Evolutionary conservation across 2,329 filamentous ascomycete genomes (phyloP).

Genomic region (Colletotrichum eremochloae): DNA sequence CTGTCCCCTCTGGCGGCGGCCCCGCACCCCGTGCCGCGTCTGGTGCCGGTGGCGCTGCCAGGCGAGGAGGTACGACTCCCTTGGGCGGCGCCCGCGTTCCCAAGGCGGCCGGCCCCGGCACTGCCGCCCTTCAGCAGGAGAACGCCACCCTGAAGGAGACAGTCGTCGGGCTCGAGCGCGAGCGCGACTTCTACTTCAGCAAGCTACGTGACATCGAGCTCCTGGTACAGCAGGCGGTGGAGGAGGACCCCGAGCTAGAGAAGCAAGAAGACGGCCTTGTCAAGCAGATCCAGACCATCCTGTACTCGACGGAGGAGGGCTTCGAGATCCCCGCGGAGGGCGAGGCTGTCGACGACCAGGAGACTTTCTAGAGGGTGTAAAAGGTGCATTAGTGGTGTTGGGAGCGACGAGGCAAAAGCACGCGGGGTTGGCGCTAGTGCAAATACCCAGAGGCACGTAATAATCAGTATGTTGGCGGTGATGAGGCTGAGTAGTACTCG

Average conservation of each 20-base stretch:
- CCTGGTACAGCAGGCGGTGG: slow-evolving; percentile 91
- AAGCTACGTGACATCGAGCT: slow-evolving; percentile 98
- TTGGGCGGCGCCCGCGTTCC: slow-evolving; percentile 63
- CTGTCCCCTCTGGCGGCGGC: slow-evolving; percentile 63
- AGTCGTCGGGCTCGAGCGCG: slow-evolving; percentile 92
- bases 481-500: slow-evolving; percentile 29
- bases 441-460: slow-evolving; percentile 41
- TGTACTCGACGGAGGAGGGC: slow-evolving; percentile 95
- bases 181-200: slow-evolving; percentile 99
- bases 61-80: slow-evolving; percentile 73
- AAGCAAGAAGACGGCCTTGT: slow-evolving; percentile 93
- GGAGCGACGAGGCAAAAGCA: slow-evolving; percentile 29
- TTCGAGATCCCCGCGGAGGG: slow-evolving; percentile 91
- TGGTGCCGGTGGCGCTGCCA: slow-evolving; percentile 63
- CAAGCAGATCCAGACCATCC: slow-evolving; percentile 95
- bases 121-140: slow-evolving; percentile 84
- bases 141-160: slow-evolving; percentile 93
- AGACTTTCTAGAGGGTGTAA: slow-evolving; percentile 73
- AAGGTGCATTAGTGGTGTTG: slow-evolving; percentile 14
- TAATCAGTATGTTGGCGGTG: slow-evolving; percentile 39
- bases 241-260: slow-evolving; percentile 92
- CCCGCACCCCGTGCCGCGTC: slow-evolving; percentile 64
- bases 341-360: slow-evolving; percentile 80
- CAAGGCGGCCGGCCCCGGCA: slow-evolving; percentile 65
- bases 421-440: slow-evolving; percentile 41